Evolutionary conservation across 345 rosid genomes (phyloP).

Genomic region (Mercurialis annua): DNA sequence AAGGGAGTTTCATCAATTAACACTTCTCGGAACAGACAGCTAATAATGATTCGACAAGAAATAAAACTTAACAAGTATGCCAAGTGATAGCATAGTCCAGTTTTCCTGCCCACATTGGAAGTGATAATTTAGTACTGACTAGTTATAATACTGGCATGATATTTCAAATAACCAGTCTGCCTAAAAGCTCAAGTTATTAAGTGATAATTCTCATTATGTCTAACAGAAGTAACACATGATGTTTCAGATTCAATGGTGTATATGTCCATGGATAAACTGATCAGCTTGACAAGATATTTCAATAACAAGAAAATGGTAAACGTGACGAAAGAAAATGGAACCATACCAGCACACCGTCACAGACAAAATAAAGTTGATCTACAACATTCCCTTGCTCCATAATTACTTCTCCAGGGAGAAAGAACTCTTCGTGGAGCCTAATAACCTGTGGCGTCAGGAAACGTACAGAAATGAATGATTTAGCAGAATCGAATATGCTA

Average conservation of each 20-base stretch:
- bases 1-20: not conserved
- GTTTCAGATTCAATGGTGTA: no score
- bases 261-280: no score
- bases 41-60: not conserved
- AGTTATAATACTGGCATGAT: not conserved
- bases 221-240: no score
- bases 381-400: conserved; percentile 86
- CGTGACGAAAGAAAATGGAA: not conserved
- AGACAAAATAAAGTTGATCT: conserved; percentile 89
- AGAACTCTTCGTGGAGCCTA: conserved; percentile 91
- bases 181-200: no score
- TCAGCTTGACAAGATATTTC: no score
- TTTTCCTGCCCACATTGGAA: not conserved
- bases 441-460: conserved; percentile 44
- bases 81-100: not conserved
- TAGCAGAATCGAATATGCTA: not conserved
- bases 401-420: conserved; percentile 93
- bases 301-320: not conserved
- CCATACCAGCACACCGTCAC: conserved; percentile 80
- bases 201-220: no score
- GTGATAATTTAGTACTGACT: not conserved
- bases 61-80: not conserved
- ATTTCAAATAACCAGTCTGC: no score
- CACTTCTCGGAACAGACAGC: not conserved
- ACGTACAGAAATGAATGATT: not conserved